Evolutionary conservation across 2,329 filamentous ascomycete genomes (phyloP).

Genomic region (Diaporthe sp.): DNA sequence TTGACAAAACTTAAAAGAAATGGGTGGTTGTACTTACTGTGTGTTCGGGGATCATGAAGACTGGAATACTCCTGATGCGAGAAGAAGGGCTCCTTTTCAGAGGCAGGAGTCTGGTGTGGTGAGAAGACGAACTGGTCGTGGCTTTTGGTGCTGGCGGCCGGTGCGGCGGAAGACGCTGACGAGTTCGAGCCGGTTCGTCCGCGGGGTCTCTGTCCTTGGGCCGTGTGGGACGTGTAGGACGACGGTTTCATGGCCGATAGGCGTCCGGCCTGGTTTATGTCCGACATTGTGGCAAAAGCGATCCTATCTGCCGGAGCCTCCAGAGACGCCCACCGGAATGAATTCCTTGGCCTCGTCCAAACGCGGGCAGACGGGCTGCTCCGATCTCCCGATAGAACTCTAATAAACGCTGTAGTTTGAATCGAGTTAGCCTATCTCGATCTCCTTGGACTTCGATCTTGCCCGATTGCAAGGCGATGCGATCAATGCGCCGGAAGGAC

Average conservation of each 20-base stretch:
- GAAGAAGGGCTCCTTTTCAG: constrained; percentile 40
- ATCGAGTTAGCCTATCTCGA: constrained; percentile 14
- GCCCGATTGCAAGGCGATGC: neutral
- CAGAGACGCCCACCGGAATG: neutral
- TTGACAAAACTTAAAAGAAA: neutral
- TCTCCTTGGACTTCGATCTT: constrained; percentile 4
- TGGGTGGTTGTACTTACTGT: constrained; percentile 1
- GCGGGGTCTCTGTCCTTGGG: constrained; percentile 24
- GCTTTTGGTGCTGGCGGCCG: constrained; percentile 44
- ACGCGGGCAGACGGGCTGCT: constrained; percentile 7
- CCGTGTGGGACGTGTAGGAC: constrained; percentile 8
- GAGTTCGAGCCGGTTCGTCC: constrained; percentile 56
- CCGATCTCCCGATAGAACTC: neutral
- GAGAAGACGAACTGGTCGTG: constrained; percentile 55
- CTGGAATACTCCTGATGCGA: constrained; percentile 34
- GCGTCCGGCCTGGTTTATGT: constrained; percentile 10
- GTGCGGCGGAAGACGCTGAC: constrained; percentile 56
- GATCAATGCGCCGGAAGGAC: constrained; percentile 24
- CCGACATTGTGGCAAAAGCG: constrained; percentile 30
- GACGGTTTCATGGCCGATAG: constrained; percentile 55
- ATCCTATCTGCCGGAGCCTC: neutral
- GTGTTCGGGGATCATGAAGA: neutral
- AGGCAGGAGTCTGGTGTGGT: constrained; percentile 49
- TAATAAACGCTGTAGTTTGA: constrained; percentile 8
- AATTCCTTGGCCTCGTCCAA: constrained; percentile 7